A percentile compares a stretch with the other conserved stretches of the same genome.
Conservation (phyloP, 345 rosid genomes). For the Dovyalis caffra region DNA sequence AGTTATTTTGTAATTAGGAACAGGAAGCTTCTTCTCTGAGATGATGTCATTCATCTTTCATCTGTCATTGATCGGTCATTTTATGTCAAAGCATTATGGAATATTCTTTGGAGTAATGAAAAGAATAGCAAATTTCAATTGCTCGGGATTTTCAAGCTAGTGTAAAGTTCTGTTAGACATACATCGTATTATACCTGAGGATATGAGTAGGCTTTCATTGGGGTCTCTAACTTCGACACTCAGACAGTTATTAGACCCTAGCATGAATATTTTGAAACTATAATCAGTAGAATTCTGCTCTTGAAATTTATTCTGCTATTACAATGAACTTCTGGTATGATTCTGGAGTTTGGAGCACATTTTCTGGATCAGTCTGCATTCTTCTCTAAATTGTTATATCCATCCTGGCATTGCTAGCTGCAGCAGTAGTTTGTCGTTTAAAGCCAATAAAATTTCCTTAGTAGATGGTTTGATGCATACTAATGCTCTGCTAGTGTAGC, state of each 20-base stretch:
- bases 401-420: background rate
- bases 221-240: background rate
- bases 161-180: background rate
- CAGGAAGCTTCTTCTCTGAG: background rate
- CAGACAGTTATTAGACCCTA: background rate
- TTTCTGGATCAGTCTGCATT: background rate
- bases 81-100: background rate
- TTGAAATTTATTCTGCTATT: background rate
- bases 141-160: background rate
- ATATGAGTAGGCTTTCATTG: background rate
- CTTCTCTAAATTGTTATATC: background rate
- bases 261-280: background rate
- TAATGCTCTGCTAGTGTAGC: too few species aligned
- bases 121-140: too few species aligned
- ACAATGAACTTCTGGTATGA: too few species aligned
- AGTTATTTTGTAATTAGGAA: background rate
- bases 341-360: background rate
- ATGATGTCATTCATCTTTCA: background rate
- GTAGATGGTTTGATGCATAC: background rate
- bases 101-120: background rate
- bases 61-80: too few species aligned
- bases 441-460: background rate
- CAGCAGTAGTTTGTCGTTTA: background rate
- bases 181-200: background rate
- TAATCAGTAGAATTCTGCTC: background rate